These are phyloP conservation scores for Debaryomyces fabryi DNA, from an alignment of 1,139 yeast genomes.

Conservation along the genomic window DNA sequence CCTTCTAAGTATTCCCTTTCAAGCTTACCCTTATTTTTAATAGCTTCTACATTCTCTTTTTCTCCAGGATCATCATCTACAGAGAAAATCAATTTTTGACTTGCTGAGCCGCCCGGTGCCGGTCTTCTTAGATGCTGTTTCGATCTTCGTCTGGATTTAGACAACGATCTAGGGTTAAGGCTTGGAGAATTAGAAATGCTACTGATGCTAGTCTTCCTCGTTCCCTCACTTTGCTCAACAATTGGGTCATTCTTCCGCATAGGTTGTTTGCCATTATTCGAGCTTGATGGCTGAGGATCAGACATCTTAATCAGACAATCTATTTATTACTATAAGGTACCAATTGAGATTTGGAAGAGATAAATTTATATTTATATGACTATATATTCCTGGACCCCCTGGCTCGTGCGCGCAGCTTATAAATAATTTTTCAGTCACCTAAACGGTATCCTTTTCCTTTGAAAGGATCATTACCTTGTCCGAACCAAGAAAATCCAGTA, in stretches of 20 bases:
- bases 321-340: background rate
- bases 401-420: slow-evolving; percentile 2
- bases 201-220: slow-evolving; percentile 7
- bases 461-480: slow-evolving; percentile 22
- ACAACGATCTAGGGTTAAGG: slow-evolving; percentile 16
- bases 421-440: slow-evolving; percentile 24
- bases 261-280: slow-evolving; percentile 6
- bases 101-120: slow-evolving; percentile 17
- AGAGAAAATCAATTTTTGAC: slow-evolving; percentile 50
- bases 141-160: slow-evolving; percentile 24
- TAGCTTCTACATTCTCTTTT: slow-evolving; percentile 48
- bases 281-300: background rate
- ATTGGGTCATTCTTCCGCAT: slow-evolving; percentile 3
- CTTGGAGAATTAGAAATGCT: slow-evolving; percentile 16
- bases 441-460: slow-evolving; percentile 40
- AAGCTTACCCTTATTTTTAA: slow-evolving; percentile 13
- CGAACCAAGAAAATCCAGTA: slow-evolving; percentile 21
- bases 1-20: slow-evolving; percentile 73
- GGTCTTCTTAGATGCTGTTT: slow-evolving; percentile 19
- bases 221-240: slow-evolving; percentile 7
- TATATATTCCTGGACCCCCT: slow-evolving; percentile 1
- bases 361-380: background rate
- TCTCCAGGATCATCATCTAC: slow-evolving; percentile 73
- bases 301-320: background rate
- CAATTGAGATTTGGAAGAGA: background rate